Conservation (phyloP, 1,284 basidiomycete genomes). For the Coniophora puteana region DNA sequence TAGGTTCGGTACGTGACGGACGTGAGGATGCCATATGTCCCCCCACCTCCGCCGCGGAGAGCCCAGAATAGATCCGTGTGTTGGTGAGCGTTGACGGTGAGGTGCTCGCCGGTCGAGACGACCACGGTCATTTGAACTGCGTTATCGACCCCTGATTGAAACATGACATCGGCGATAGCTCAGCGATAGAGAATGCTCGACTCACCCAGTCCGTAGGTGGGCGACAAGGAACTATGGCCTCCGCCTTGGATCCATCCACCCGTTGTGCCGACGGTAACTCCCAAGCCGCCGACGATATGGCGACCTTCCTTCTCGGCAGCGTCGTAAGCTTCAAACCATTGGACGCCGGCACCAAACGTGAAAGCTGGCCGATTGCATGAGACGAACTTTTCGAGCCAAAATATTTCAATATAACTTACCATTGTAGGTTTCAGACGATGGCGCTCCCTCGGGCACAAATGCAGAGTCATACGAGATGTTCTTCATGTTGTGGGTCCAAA, state of each 20-base stretch:
- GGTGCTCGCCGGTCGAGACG: slow-evolving; percentile 30
- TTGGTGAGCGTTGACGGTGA: slow-evolving; percentile 32
- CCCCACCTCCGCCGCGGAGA: slow-evolving; percentile 44
- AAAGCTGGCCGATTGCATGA: neutral
- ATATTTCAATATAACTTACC: neutral
- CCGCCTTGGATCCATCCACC: slow-evolving; percentile 38
- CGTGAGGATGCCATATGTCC: slow-evolving; percentile 39
- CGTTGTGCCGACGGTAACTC: slow-evolving; percentile 32
- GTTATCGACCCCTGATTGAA: slow-evolving; percentile 34
- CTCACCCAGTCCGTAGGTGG: slow-evolving; percentile 37
- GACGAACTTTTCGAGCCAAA: neutral
- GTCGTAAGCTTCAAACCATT: slow-evolving; percentile 38
- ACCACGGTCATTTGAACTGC: slow-evolving; percentile 37
- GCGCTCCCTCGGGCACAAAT: slow-evolving; percentile 27
- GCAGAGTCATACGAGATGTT: slow-evolving; percentile 22
- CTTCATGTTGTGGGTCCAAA: slow-evolving; percentile 35
- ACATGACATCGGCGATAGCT: neutral
- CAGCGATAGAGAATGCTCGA: neutral
- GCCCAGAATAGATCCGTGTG: slow-evolving; percentile 45
- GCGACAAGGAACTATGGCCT: slow-evolving; percentile 35
- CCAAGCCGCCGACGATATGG: slow-evolving; percentile 32
- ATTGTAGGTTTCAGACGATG: slow-evolving; percentile 2
- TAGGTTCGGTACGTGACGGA: slow-evolving; percentile 38
- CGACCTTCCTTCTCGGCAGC: slow-evolving; percentile 28
- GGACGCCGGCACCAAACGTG: slow-evolving; percentile 39